Base-by-base conservation (phyloP, 148 eudicot genomes). In the Fagopyrum homotropicum region DNA sequence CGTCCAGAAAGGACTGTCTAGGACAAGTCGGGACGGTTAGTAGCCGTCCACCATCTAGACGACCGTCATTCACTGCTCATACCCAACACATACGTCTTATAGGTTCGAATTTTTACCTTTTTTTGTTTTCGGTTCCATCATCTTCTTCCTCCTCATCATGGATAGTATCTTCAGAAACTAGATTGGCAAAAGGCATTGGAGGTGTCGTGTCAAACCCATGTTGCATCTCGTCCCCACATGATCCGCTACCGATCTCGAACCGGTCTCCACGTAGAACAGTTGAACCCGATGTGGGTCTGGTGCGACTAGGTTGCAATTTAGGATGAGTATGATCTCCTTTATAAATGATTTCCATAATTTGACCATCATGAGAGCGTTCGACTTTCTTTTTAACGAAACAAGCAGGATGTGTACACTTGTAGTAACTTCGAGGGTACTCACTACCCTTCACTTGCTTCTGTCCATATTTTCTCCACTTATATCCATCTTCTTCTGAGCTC, bases 391-490 rank as follows among this genome's bases (percentile, higher is more conserved):
- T 89, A 16, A 89, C 93, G 0, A 72, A 86, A 74, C 93, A 89
- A 55, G 80, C 81, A 6, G 79, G 81, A 52, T 85, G 82, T 0
- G 93, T 89, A 78, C 93, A 89, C 73, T 87, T 89, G 82, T 83
- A 89, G 75, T 86, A 89, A 75, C 93, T 87, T 47, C 93, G 83
- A 4, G 93, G 93, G 78, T 76, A 85, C 64, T 87, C 93, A 66
- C 90, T 89, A 15, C 93, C 93, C 78, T 89, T 89, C 26, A 87
- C 93, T 71, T 89, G 93, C 72, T 89, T 89, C 81, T 89, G 90
- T 61, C 93, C 93, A 59, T 89, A 89, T 74, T 89, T 89, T 78
- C 90, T 81, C 93, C 93, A 89, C 46, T 84, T 85, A 77, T 85
- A 89, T 29, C 89, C 93, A 52, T 89, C 90, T 48, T 35, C 40